phyloP scores from a whole-genome alignment of 208 protist genomes.

The Trypanosoma congolense region DNA sequence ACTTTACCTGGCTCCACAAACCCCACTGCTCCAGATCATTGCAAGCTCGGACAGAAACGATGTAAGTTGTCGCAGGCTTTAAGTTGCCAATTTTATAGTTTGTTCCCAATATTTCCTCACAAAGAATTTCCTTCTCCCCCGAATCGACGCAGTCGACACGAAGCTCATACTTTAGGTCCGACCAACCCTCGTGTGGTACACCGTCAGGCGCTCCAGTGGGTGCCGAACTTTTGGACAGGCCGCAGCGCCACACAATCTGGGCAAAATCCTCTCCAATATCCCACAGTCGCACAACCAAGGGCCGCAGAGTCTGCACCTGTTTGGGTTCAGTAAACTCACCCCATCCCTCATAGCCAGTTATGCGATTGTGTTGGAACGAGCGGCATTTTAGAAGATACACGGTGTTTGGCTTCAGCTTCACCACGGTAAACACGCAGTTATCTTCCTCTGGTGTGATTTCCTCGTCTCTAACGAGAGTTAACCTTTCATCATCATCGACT shows the following conservation, averaged over 20 bases:
- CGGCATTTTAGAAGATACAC: conserved; percentile 75
- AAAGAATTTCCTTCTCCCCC: conserved; percentile 71
- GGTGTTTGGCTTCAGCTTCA: conserved; percentile 55
- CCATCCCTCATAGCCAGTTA: conserved; percentile 74
- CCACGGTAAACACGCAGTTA: conserved; percentile 66
- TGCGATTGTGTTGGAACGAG: conserved; percentile 64
- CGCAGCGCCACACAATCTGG: conserved; percentile 72
- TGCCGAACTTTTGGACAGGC: conserved; percentile 25
- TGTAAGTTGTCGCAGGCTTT: conserved; percentile 74
- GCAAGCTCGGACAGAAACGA: conserved; percentile 81
- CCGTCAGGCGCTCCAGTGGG: neutral
- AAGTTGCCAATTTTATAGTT: conserved; percentile 86
- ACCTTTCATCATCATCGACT: conserved; percentile 24
- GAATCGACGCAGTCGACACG: conserved; percentile 78
- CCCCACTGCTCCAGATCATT: conserved; percentile 84
- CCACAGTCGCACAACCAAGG: conserved; percentile 65
- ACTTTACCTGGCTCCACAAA: conserved; percentile 63
- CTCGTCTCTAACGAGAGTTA: conserved; percentile 46
- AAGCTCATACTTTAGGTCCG: conserved; percentile 86
- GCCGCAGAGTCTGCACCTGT: conserved; percentile 60
- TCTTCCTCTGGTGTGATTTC: conserved; percentile 31
- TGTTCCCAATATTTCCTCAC: conserved; percentile 75
- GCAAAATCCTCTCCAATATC: conserved; percentile 90
- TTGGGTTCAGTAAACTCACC: conserved; percentile 73
- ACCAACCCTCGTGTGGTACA: conserved; percentile 24